These are phyloP conservation scores for Heliamphora ciliata DNA, from an alignment of 179 eudicot species.

Conservation along the genomic window DNA sequence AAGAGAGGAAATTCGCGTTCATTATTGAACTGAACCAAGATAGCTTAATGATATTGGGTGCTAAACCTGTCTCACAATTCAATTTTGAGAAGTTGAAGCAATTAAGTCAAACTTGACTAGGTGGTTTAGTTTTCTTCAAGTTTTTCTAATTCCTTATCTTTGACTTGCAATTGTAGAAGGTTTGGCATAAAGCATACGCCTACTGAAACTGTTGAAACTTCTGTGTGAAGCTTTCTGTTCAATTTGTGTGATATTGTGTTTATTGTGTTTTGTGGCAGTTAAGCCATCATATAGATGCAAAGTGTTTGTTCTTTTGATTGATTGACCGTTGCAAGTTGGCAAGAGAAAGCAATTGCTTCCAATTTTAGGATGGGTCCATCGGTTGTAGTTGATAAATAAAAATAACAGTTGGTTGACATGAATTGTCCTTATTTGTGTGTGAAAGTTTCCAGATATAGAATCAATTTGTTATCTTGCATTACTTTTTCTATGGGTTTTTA, in stretches of 20 bases:
- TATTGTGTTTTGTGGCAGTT: background rate
- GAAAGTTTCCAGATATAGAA: background rate
- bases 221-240: background rate
- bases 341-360: background rate
- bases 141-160: background rate
- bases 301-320: background rate
- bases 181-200: background rate
- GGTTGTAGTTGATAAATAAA: background rate
- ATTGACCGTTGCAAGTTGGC: background rate
- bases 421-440: background rate
- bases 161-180: background rate
- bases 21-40: background rate
- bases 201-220: background rate
- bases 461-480: background rate
- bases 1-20: background rate
- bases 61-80: background rate
- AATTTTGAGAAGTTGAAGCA: slow-evolving; percentile 3
- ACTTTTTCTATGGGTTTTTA: background rate
- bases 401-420: background rate
- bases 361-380: background rate
- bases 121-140: background rate
- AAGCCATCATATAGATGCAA: background rate
- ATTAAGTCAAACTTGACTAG: background rate
- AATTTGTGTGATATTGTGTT: background rate
- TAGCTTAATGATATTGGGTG: background rate